Conservation (phyloP, 441 rosid species). For the Adansonia madagascariensis region DNA sequence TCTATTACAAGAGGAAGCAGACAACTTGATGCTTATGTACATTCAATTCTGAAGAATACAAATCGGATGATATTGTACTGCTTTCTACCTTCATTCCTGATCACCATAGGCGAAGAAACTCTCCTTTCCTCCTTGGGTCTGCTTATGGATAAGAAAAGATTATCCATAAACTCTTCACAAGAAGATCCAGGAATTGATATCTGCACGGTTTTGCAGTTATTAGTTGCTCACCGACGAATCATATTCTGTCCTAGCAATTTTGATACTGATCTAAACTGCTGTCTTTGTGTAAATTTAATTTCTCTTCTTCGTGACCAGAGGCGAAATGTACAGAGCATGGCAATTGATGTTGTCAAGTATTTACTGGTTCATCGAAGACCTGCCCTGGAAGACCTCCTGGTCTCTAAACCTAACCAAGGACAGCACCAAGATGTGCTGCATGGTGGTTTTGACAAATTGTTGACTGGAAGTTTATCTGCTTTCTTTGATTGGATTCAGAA, state of each 20-base stretch:
- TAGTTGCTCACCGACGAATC: constrained; percentile 89
- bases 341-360: constrained; percentile 84
- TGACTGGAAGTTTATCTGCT: constrained; percentile 77
- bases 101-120: constrained; percentile 83
- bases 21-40: constrained; percentile 92
- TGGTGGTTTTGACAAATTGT: constrained; percentile 93
- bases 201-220: constrained; percentile 82
- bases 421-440: constrained; percentile 80
- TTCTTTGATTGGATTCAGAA: constrained; percentile 91
- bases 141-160: constrained; percentile 71
- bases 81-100: constrained; percentile 94
- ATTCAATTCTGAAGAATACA: constrained; percentile 91
- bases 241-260: constrained; percentile 96
- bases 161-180: constrained; percentile 47
- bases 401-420: constrained; percentile 91
- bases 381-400: constrained; percentile 91
- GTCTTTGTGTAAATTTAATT: constrained; percentile 89
- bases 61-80: constrained; percentile 93
- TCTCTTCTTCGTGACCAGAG: constrained; percentile 87
- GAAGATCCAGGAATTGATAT: constrained; percentile 89
- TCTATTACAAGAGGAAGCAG: constrained; percentile 84
- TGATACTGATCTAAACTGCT: constrained; percentile 94
- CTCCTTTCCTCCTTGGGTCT: constrained; percentile 83
- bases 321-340: constrained; percentile 80
- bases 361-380: constrained; percentile 91